These are phyloP conservation scores for Naganishia sp. DNA, from an alignment of 1,284 basidiomycete genomes.

Conservation along the genomic window DNA sequence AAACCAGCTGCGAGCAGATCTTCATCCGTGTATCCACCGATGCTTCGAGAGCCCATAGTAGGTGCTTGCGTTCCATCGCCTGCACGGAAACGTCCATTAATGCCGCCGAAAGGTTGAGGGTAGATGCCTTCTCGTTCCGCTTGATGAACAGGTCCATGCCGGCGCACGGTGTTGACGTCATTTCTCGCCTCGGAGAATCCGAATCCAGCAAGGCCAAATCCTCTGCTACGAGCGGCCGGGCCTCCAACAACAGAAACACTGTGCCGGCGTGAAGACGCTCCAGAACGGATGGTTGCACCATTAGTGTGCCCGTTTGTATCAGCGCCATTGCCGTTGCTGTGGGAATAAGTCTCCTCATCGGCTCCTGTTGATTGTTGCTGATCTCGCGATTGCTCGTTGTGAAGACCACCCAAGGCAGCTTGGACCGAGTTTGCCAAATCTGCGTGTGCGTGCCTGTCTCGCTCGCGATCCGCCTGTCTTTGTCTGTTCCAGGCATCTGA, in stretches of 20 bases:
- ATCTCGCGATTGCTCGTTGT: constrained; percentile 5
- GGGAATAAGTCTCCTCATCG: neutral
- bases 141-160: constrained; percentile 49
- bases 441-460: constrained; percentile 14
- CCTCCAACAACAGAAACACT: constrained; percentile 74
- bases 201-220: constrained; percentile 45
- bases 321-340: neutral
- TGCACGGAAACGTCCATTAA: constrained; percentile 36
- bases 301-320: constrained; percentile 3
- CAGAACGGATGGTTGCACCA: constrained; percentile 47
- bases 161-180: constrained; percentile 59
- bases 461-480: constrained; percentile 18
- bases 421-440: constrained; percentile 28
- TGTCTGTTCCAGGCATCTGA: constrained; percentile 11
- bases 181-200: constrained; percentile 52
- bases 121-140: constrained; percentile 32
- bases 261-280: constrained; percentile 78
- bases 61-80: constrained; percentile 39
- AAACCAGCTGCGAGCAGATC: constrained; percentile 68
- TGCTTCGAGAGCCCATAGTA: constrained; percentile 19
- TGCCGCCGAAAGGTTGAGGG: constrained; percentile 39
- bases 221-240: constrained; percentile 42
- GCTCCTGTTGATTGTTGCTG: neutral
- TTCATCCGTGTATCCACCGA: constrained; percentile 66
- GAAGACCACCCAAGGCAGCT: constrained; percentile 19